Conservation (phyloP, 805 yeast genomes). For the Nakazawaea ishiwadae region DNA sequence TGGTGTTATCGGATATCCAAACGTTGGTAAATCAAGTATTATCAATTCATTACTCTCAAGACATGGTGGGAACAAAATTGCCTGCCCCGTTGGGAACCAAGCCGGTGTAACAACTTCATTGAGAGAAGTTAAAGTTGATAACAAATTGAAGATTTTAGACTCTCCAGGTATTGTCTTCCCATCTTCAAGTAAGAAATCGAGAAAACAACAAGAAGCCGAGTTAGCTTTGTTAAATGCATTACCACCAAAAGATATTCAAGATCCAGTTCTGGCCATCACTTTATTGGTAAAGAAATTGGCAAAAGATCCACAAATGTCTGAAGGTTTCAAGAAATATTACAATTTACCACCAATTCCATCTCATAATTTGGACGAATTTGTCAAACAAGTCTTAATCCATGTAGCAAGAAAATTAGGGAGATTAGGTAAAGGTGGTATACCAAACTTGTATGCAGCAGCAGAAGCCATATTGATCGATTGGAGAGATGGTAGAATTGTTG, state of each 20-base stretch:
- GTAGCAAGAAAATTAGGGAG: conserved; percentile 92
- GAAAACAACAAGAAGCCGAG: conserved; percentile 77
- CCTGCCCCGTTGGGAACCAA: conserved; percentile 95
- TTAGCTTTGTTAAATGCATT: conserved; percentile 83
- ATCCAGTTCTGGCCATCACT: conserved; percentile 79
- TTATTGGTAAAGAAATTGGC: conserved; percentile 72
- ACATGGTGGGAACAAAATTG: conserved; percentile 66
- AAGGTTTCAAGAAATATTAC: conserved; percentile 67
- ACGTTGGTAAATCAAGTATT: conserved; percentile 93
- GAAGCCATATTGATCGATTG: conserved; percentile 82
- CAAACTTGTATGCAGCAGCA: conserved; percentile 85
- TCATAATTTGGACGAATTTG: conserved; percentile 65
- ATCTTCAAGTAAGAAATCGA: conserved; percentile 40
- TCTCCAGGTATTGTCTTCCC: conserved; percentile 99
- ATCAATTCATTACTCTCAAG: conserved; percentile 84
- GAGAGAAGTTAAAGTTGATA: conserved; percentile 89
- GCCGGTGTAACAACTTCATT: conserved; percentile 95
- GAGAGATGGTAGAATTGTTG: conserved; percentile 93
- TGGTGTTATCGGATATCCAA: conserved; percentile 97
- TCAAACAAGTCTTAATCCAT: conserved; percentile 84
- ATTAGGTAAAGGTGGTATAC: conserved; percentile 88
- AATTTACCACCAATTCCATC: conserved; percentile 78
- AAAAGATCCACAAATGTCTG: conserved; percentile 72
- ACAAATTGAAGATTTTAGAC: conserved; percentile 82
- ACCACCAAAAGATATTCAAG: conserved; percentile 80